Base-by-base conservation (phyloP, 306 rosid species). In the Trifolium repens region DNA sequence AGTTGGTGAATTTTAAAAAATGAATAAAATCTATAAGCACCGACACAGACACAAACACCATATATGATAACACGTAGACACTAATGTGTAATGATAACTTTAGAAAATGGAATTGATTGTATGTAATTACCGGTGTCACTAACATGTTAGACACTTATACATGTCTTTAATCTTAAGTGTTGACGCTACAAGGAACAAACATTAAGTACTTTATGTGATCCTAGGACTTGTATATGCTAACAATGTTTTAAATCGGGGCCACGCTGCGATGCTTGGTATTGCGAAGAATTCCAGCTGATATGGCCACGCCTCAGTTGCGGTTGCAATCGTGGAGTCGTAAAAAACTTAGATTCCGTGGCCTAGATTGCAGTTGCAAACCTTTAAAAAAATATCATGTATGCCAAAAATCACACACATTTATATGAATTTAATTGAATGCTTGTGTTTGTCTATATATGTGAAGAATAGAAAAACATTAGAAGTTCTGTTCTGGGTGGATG, bases 151-250 rank as follows among this genome's bases (percentile, higher is more conserved):
- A 17, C 59, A 17, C 27, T 16, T 1, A 53, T 30, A 10, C 7
- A 1, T 19, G 5, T 17, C 22, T 52, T n/a, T 16, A 52, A 52
- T 52, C 11, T 52, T 2, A n/a, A n/a, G 57, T n/a, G 57, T 52
- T 9, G 55, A 16, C 15, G 55, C 19, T 15, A 49, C 9, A 15
- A 7, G 9, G 5, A 46, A 46, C 16, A 39, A 27, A 24, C 9
- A 40, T 47, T 35, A 4, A 53, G 47, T 75, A 13, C 16, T 63
- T 61, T 70, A 17, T 66, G 15, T 66, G 70, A 30, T 75, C n/a
- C 42, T 39, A 49, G 24, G 27, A 34, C 42, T 24, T 54, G 6
- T 54, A 19, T n/a, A n/a, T 52, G 10, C 24, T 52, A 7, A 52
- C 8, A n/a, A 7, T n/a, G 10, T n/a, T 50, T 46, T 46, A 13